Evolutionary conservation across 2,329 filamentous ascomycete genomes (phyloP).

Genomic region (Penicillium aurantiogriseum): DNA sequence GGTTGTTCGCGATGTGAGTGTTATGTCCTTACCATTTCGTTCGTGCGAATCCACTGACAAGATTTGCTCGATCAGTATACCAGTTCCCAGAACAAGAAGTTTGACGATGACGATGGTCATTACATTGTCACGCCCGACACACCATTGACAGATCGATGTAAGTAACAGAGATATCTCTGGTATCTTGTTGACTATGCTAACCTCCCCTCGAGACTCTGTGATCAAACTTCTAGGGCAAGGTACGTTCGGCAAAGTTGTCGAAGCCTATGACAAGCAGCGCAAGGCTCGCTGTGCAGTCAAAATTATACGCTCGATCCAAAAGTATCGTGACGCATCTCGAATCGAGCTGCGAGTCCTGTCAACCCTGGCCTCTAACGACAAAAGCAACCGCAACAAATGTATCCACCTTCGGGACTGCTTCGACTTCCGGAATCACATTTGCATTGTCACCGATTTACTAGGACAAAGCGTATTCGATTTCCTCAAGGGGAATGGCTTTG

Average conservation of each 20-base stretch:
- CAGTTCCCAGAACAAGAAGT: conserved; percentile 61
- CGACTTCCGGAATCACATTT: conserved; percentile 95
- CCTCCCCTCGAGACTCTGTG: conserved; percentile 67
- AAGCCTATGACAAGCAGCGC: conserved; percentile 76
- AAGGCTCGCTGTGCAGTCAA: conserved; percentile 89
- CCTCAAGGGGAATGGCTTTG: conserved; percentile 89
- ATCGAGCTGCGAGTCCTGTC: conserved; percentile 93
- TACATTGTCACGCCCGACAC: conserved; percentile 90
- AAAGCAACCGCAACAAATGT: conserved; percentile 88
- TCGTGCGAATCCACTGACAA: conserved; percentile 12
- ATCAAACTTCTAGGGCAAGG: conserved; percentile 88
- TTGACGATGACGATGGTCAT: conserved; percentile 95
- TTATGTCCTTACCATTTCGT: neutral
- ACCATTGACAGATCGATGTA: conserved; percentile 85
- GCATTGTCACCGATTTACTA: conserved; percentile 73
- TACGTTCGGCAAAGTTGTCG: conserved; percentile 97
- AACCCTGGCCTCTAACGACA: conserved; percentile 87
- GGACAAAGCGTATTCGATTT: conserved; percentile 99
- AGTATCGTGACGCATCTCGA: conserved; percentile 92
- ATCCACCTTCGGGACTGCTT: conserved; percentile 97
- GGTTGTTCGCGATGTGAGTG: conserved; percentile 58
- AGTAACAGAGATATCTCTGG: conserved; percentile 40
- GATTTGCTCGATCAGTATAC: conserved; percentile 39
- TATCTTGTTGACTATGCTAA: conserved; percentile 13
- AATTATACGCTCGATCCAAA: conserved; percentile 96